Conservation (phyloP, 768 basidiomycete genomes). For the Tricholoma sp. region DNA sequence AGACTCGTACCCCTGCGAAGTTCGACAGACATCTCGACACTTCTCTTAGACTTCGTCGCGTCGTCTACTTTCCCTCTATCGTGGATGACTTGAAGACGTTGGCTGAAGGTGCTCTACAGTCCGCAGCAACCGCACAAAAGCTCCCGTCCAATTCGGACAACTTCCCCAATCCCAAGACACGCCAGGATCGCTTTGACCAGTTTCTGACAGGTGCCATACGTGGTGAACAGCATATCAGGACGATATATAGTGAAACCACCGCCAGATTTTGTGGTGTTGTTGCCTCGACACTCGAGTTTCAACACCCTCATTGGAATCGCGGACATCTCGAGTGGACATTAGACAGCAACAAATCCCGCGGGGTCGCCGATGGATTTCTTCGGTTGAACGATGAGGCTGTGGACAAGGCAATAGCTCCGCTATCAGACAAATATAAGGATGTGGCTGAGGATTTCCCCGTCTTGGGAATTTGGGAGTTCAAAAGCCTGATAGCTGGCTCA, state of each 20-base stretch:
- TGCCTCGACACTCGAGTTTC: conserved; percentile 6
- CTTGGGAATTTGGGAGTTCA: conserved; percentile 7
- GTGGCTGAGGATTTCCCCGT: conserved; percentile 2
- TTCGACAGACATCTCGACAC: conserved; percentile 8
- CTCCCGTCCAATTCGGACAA: no score
- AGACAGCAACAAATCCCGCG: background rate
- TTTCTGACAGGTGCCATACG: background rate
- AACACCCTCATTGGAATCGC: background rate
- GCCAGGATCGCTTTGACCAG: background rate
- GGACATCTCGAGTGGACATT: background rate
- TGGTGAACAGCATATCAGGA: background rate
- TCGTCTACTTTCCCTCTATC: conserved; percentile 4
- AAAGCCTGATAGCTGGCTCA: no score
- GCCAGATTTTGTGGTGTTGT: conserved; percentile 1
- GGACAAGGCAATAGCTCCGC: background rate
- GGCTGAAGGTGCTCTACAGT: background rate
- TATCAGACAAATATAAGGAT: background rate
- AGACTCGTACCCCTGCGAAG: background rate
- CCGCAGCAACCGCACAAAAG: background rate
- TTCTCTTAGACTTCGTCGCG: background rate
- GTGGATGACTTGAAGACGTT: background rate
- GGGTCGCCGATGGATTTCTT: conserved; percentile 9
- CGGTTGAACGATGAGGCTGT: background rate
- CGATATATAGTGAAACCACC: background rate
- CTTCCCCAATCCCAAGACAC: background rate